Evolutionary conservation across 306 rosid species (phyloP).

Genomic region (Casuarina equisetifolia): DNA sequence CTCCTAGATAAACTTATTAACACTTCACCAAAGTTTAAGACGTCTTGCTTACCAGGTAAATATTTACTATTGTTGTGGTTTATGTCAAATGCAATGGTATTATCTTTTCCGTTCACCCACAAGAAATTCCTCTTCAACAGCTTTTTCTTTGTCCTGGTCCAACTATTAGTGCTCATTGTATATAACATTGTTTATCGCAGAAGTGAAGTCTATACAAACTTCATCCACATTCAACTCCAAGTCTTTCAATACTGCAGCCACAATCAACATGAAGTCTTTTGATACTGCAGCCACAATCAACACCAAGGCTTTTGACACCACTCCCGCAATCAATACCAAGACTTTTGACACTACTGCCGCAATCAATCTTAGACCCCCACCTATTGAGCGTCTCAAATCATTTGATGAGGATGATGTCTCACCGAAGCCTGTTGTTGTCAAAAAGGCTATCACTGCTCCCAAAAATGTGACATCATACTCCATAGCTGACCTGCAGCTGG

Average conservation of each 20-base stretch:
- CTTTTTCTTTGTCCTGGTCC: background rate
- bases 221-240: constrained; percentile 39
- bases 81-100: constrained; percentile 11
- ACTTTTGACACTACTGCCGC: constrained; percentile 54
- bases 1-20: background rate
- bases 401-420: constrained; percentile 69
- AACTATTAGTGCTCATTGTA: background rate
- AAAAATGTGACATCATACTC: constrained; percentile 77
- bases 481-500: constrained; percentile 91
- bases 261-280: constrained; percentile 58
- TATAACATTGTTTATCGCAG: constrained; percentile 47
- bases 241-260: constrained; percentile 53
- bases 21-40: constrained; percentile 7
- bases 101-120: constrained; percentile 3
- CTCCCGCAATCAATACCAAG: constrained; percentile 44
- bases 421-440: constrained; percentile 50
- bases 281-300: constrained; percentile 53
- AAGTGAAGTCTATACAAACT: constrained; percentile 60
- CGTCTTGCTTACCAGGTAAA: constrained; percentile 8
- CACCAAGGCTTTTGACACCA: too few relatives aligned
- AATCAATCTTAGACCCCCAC: constrained; percentile 88
- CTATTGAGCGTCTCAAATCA: constrained; percentile 82
- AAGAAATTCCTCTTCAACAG: constrained; percentile 2
- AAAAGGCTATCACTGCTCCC: constrained; percentile 54
- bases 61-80: constrained; percentile 16